Conservation (phyloP, 2,329 filamentous ascomycete species). For the Talaromyces sp. region DNA sequence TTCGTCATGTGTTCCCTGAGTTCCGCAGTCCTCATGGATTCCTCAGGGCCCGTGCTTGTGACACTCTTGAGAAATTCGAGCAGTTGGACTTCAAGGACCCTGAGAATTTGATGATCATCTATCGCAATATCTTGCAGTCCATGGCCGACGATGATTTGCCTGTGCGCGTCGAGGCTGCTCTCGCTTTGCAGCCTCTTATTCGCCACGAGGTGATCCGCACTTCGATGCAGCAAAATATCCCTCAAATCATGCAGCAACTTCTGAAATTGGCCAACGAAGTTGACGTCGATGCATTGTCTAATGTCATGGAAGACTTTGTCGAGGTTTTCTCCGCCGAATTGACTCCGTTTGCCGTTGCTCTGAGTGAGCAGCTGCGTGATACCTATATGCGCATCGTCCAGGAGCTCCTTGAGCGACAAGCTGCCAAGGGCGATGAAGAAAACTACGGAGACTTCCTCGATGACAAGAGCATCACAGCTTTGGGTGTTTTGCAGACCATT, state of each 20-base stretch:
- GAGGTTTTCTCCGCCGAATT: constrained; percentile 97
- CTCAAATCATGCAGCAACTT: constrained; percentile 98
- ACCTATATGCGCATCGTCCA: constrained; percentile 92
- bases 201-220: constrained; percentile 89
- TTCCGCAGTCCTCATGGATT: constrained; percentile 91
- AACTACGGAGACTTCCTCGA: constrained; percentile 87
- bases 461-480: constrained; percentile 96
- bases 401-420: constrained; percentile 83
- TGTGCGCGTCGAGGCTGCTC: constrained; percentile 86
- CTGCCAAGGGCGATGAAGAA: constrained; percentile 69
- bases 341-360: constrained; percentile 91
- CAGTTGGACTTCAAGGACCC: constrained; percentile 94
- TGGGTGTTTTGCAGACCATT: constrained; percentile 95
- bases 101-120: constrained; percentile 92
- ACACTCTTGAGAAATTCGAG: constrained; percentile 97
- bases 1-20: constrained; percentile 96
- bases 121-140: constrained; percentile 92
- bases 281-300: constrained; percentile 92
- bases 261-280: constrained; percentile 96
- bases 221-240: constrained; percentile 96
- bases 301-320: constrained; percentile 99
- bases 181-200: constrained; percentile 92
- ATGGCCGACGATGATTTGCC: constrained; percentile 94
- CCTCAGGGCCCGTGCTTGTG: constrained; percentile 88
- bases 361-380: constrained; percentile 92